Conservation (phyloP, 768 basidiomycete species). For the Wakefieldia striispora region DNA sequence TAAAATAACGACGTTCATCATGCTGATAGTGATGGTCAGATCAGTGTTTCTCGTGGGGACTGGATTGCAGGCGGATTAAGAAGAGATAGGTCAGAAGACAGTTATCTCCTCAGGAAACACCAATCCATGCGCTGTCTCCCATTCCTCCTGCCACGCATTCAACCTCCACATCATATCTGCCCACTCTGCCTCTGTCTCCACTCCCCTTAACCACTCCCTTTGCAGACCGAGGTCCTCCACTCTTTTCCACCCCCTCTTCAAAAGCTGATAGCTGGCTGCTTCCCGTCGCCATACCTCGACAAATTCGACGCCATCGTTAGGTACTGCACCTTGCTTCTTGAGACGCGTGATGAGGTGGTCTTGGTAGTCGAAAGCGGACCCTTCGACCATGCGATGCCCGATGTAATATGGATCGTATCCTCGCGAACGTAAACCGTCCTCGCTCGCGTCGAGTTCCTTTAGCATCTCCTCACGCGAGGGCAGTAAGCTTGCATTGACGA, state of each 20-base stretch:
- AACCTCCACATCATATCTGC: conserved; percentile 45
- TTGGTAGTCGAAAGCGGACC: conserved; percentile 39
- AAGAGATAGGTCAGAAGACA: conserved; percentile 10
- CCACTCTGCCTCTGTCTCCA: conserved; percentile 52
- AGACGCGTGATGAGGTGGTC: conserved; percentile 27
- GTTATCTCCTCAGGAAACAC: conserved; percentile 7
- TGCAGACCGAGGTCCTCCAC: conserved; percentile 41
- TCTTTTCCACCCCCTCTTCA: conserved; percentile 44
- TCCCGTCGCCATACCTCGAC: conserved; percentile 51
- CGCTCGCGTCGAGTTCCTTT: conserved; percentile 38
- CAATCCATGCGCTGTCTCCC: conserved; percentile 39
- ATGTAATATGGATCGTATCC: conserved; percentile 49
- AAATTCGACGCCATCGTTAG: conserved; percentile 41
- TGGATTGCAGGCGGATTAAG: no score
- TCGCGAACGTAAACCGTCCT: conserved; percentile 37
- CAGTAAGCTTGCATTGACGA: conserved; percentile 42
- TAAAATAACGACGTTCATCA: no score
- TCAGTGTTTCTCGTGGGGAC: no score
- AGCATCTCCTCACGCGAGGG: conserved; percentile 40
- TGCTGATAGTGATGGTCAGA: no score
- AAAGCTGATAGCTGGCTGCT: conserved; percentile 29
- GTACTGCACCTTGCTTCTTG: conserved; percentile 32
- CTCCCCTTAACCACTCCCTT: conserved; percentile 45
- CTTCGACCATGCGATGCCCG: conserved; percentile 45
- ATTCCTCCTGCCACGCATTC: conserved; percentile 49